Evolutionary conservation across 768 basidiomycete genomes (phyloP).

Genomic region (Tricholoma bakamatsutake): DNA sequence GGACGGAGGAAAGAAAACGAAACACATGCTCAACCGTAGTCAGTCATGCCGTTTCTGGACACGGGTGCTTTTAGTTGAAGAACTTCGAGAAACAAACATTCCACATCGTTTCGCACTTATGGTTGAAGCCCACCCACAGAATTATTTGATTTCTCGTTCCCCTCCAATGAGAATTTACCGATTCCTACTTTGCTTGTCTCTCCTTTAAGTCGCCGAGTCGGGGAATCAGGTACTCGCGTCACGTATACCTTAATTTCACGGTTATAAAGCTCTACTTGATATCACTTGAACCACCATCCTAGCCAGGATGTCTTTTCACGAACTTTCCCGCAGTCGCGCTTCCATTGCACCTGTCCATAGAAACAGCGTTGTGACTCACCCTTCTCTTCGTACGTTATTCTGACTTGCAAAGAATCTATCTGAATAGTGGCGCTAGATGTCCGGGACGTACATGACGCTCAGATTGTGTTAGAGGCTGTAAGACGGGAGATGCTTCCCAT

Average conservation of each 20-base stretch:
- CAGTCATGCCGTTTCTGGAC: slow-evolving; percentile 4
- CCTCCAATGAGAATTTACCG: slow-evolving; percentile 9
- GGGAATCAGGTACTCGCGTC: slow-evolving; percentile 22
- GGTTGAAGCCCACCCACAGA: background rate
- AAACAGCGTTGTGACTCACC: slow-evolving; percentile 38
- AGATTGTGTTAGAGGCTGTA: slow-evolving; percentile 72
- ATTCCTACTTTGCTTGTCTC: slow-evolving; percentile 17
- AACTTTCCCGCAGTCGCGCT: slow-evolving; percentile 15
- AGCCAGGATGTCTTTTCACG: slow-evolving; percentile 15
- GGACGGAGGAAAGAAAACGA: slow-evolving; percentile 6
- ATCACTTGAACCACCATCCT: slow-evolving; percentile 7
- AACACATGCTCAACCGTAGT: slow-evolving; percentile 7
- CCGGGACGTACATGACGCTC: slow-evolving; percentile 75
- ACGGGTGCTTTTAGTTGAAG: slow-evolving; percentile 5
- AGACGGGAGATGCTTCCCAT: slow-evolving; percentile 64
- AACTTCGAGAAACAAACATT: slow-evolving; percentile 4
- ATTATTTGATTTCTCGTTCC: slow-evolving; percentile 10
- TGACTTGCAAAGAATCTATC: background rate
- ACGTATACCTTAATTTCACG: slow-evolving; percentile 20
- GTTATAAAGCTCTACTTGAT: slow-evolving; percentile 16
- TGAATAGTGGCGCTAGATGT: slow-evolving; percentile 42
- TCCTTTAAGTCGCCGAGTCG: slow-evolving; percentile 38
- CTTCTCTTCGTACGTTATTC: slow-evolving; percentile 36
- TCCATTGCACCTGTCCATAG: slow-evolving; percentile 16
- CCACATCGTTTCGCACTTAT: slow-evolving; percentile 1